These are phyloP conservation scores for Cardamine occulta DNA, from an alignment of 345 rosid species.

Conservation along the genomic window DNA sequence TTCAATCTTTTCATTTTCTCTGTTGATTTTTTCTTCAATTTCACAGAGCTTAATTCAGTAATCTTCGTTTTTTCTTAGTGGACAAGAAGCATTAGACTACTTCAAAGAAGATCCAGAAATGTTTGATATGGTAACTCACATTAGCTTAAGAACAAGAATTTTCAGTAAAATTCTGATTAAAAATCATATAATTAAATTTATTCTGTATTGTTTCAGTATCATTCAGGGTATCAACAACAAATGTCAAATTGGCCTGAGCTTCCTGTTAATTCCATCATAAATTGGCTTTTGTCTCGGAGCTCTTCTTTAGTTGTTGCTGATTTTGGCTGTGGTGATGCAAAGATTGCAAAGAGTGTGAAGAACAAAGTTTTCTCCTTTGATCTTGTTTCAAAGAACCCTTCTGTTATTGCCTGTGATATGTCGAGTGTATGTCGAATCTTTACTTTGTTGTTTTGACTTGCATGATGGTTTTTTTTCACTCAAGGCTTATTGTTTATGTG, in stretches of 20 bases:
- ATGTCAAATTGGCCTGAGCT: constrained; percentile 96
- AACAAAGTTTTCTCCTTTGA: constrained; percentile 93
- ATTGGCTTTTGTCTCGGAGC: constrained; percentile 66
- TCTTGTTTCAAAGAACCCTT: constrained; percentile 80
- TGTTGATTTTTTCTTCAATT: background rate
- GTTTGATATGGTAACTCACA: constrained; percentile 71
- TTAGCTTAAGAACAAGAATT: constrained; percentile 1
- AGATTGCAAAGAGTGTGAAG: constrained; percentile 77
- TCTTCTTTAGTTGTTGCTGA: constrained; percentile 88
- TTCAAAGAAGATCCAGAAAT: constrained; percentile 76
- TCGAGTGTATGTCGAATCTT: constrained; percentile 58
- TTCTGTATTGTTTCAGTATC: constrained; percentile 61
- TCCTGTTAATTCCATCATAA: constrained; percentile 74
- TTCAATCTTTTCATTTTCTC: background rate
- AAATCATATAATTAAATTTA: background rate
- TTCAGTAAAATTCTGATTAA: too few relatives aligned
- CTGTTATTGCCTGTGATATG: constrained; percentile 91
- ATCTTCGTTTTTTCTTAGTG: constrained; percentile 51
- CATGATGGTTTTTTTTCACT: background rate
- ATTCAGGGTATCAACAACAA: constrained; percentile 92
- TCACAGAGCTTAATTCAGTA: background rate
- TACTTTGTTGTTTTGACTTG: background rate
- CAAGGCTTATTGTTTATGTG: background rate
- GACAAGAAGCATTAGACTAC: constrained; percentile 79
- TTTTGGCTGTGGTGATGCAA: constrained; percentile 99